These are phyloP conservation scores for Nidula niveotomentosa DNA, from an alignment of 1,284 basidiomycete genomes.

Conservation along the genomic window DNA sequence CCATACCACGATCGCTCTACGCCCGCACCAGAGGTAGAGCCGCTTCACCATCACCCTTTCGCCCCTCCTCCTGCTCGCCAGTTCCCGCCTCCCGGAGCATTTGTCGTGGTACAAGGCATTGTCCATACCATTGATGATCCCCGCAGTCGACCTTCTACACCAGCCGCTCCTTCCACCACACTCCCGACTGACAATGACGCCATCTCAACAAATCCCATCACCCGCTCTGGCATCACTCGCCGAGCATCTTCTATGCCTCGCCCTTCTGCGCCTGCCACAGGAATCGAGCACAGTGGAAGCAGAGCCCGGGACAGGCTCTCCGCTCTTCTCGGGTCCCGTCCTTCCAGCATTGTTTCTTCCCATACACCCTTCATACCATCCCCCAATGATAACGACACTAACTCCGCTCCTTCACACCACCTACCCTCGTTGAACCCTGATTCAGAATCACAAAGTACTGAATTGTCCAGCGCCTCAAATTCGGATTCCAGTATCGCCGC, in stretches of 20 bases:
- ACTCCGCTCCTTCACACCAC: neutral
- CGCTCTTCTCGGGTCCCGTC: slow-evolving; percentile 40
- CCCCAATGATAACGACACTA: slow-evolving; percentile 1
- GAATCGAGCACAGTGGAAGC: neutral
- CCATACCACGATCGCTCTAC: neutral
- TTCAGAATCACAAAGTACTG: neutral
- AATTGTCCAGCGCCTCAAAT: neutral
- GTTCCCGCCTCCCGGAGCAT: slow-evolving; percentile 72
- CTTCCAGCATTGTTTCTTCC: slow-evolving; percentile 17
- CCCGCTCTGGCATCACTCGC: slow-evolving; percentile 8
- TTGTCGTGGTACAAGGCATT: slow-evolving; percentile 79
- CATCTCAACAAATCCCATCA: neutral
- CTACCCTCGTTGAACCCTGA: neutral
- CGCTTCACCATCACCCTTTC: slow-evolving; percentile 6
- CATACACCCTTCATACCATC: neutral
- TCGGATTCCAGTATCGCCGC: neutral
- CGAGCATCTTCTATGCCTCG: slow-evolving; percentile 26
- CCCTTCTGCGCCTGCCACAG: neutral
- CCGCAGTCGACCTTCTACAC: slow-evolving; percentile 18
- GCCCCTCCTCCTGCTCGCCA: slow-evolving; percentile 23
- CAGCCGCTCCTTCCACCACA: slow-evolving; percentile 10
- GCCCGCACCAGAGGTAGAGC: neutral
- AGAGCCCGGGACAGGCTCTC: slow-evolving; percentile 38
- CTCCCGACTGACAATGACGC: slow-evolving; percentile 5
- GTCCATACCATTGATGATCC: slow-evolving; percentile 73